Base-by-base conservation (phyloP, 225 moss, liverwort and hornwort species). In the Thuidium tamariscinum region DNA sequence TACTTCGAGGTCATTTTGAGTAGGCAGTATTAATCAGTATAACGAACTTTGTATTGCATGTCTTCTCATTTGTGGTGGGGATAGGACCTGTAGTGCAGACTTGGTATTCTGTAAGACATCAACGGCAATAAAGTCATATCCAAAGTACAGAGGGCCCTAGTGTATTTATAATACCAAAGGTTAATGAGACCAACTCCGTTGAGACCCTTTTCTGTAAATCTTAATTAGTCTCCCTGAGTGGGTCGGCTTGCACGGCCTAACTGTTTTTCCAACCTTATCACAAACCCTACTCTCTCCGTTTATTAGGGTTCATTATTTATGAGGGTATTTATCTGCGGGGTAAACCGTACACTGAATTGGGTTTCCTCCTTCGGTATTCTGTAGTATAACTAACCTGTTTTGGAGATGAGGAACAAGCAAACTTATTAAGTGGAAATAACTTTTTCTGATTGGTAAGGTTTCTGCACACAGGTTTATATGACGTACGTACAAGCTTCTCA, bases 401-500 rank as follows among this genome's bases (percentile, higher is more conserved):
- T 84, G 77, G 48, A 84, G 55, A 82, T 74, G 71, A 81, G 57
- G 80, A 80, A 64, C 22, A 55, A 52, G 84, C 64, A 73, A 72
- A 36, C n/a, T 4, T 65, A 74, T 75, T 21, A 36, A 41, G n/a
- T 13, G 57, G 20, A 46, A 29, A 27, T 17, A 52, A 29, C 48
- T 26, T 84, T 82, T 67, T 77, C 78, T 87, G 66, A 89, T 36
- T 78, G 54, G 26, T 74, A 66, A 67, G 48, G 18, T 56, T 27
- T 30, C 51, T 81, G 49, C 79, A 54, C 54, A 81, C 91, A 98
- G 98, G 96, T 99, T 37, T 99, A 99, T 79, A 99, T 99, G 99
- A 99, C 99, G 46, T 99, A 99, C 78, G 99, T 99, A 27, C 99
- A 99, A 95, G 97, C 99, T 77, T 95, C 97, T 85, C 99, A 99